These are phyloP conservation scores for Candida sp. DNA, from an alignment of 1,139 yeast species.

Conservation along the genomic window DNA sequence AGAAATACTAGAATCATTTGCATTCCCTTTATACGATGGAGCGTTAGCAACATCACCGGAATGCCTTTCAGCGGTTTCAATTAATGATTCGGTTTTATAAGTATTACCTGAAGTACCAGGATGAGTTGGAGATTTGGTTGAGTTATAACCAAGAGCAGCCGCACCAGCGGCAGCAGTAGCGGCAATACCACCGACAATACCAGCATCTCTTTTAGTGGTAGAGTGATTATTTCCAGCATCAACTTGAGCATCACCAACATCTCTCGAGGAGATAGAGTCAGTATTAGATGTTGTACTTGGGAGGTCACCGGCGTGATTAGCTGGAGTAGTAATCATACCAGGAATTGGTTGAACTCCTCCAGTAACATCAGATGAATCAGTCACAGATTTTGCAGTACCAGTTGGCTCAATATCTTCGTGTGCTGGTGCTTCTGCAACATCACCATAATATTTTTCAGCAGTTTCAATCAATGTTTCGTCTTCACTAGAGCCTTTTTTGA, in stretches of 20 bases:
- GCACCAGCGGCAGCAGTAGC: conserved; percentile 2
- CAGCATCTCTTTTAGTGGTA: not conserved
- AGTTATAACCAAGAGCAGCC: conserved; percentile 10
- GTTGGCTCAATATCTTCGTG: not conserved
- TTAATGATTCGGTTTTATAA: conserved; percentile 4
- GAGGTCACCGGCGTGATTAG: not conserved
- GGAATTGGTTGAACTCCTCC: not conserved
- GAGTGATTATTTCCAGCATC: conserved; percentile 5
- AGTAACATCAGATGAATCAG: conserved; percentile 3
- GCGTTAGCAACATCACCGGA: conserved; percentile 13
- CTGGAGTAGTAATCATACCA: not conserved
- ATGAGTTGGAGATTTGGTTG: conserved; percentile 1
- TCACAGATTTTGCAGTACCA: not conserved
- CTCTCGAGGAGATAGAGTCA: no score
- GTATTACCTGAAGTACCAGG: conserved; percentile 1
- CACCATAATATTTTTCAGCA: conserved; percentile 15
- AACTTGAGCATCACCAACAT: not conserved
- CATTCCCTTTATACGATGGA: no score
- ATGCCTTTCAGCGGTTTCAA: not conserved
- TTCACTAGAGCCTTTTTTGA: conserved; percentile 9
- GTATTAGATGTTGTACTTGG: no score
- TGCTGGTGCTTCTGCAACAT: conserved; percentile 5
- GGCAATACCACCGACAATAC: not conserved
- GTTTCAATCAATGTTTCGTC: conserved; percentile 16
- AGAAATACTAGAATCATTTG: no score